Evolutionary conservation across 2,329 filamentous ascomycete species (phyloP), one percentile per base, ranked within the genome.

Genomic region (Ophiocordyceps camponoti-saundersi): DNA sequence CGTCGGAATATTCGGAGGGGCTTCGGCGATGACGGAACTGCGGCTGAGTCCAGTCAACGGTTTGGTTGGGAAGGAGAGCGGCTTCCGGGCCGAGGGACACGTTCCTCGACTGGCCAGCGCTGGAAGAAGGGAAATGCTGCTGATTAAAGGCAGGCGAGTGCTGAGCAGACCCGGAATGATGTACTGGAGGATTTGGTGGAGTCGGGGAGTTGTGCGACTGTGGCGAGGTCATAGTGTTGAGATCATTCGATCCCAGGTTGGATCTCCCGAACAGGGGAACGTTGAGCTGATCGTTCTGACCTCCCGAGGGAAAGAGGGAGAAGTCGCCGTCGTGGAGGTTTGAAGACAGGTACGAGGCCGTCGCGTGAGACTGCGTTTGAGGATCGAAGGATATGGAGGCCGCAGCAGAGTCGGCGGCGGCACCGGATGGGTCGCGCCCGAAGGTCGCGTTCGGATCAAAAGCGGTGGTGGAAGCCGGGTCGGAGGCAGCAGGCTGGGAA

Each of bases 1-100:
- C 81, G 54, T 95, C 90, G 3, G 88, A 95, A 57, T 82, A 87
- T 55, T 95, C 90, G n/a, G 89, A 95, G 1, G 86, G 85, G 36
- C 78, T 80, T 57, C 89, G 79, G 55, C 88, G 77, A 60, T 95
- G 90, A n/a, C 77, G 82, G 58, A 94, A 95, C 49, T 77, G 72
- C 15, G 68, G 63, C 48, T 70, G 69, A 41, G 55, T 69, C 74
- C 74, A 79, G 49, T 78, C 73, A 46, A 54, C 55, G 44, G 70
- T 53, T 52, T 76, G 73, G n/a, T 63, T 66, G 3, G 67, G 68
- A 26, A 75, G 61, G n/a, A 78, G 61, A 2, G 75, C 75, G 6
- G 73, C 70, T 56, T 76, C 72, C 2, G 75, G 75, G 1, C 72
- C 72, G 2, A 79, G 66, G 4, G 75, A 79, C 23, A 69, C 63